phyloP scores from a whole-genome alignment of 345 rosid genomes.

The Tarenaya hassleriana region DNA sequence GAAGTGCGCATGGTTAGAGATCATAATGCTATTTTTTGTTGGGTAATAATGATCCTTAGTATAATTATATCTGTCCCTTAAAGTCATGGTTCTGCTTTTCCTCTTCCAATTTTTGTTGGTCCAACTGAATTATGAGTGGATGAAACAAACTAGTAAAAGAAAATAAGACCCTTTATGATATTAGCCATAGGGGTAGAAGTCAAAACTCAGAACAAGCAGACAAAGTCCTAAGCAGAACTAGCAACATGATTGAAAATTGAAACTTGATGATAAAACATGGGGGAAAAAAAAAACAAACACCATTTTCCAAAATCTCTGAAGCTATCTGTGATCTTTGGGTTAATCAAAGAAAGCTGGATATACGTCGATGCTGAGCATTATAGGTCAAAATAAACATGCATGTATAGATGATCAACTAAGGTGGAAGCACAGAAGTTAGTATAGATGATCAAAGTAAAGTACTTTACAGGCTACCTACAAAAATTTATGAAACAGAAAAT shows the following conservation, averaged over 20 bases:
- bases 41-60: conserved; percentile 19
- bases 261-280: background rate
- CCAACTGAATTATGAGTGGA: conserved; percentile 27
- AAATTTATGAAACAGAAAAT: too few species aligned
- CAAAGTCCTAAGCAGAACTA: background rate
- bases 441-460: too few species aligned
- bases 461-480: too few species aligned
- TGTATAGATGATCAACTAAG: too few species aligned
- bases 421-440: too few species aligned
- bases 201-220: background rate
- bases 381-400: too few species aligned
- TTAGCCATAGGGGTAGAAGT: background rate
- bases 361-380: too few species aligned
- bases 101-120: conserved; percentile 16
- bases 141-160: conserved; percentile 11
- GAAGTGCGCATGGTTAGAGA: conserved; percentile 27
- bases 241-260: background rate
- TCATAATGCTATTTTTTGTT: conserved; percentile 28
- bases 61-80: conserved; percentile 12
- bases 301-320: background rate
- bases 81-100: conserved; percentile 19
- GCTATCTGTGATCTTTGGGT: too few species aligned
- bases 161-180: too few species aligned
- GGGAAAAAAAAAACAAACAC: conserved; percentile 2
- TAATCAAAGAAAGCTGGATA: too few species aligned